Base-by-base conservation (phyloP, 2,329 filamentous ascomycete species). In the Pseudopyrenochaeta lycopersici region DNA sequence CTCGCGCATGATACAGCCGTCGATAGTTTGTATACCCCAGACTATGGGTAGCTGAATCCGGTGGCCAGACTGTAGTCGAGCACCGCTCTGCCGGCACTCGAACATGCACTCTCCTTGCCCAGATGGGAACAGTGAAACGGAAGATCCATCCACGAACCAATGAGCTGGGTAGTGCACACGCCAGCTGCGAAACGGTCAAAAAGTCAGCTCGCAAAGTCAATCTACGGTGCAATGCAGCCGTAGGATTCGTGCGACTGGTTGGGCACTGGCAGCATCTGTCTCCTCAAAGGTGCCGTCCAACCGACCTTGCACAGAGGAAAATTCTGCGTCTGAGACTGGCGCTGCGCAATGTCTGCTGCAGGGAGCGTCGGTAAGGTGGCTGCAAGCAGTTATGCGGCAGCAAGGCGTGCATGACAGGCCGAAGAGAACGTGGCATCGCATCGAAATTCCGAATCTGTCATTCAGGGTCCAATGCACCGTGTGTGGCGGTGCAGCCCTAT, bases 401-500 rank as follows among this genome's bases (percentile, higher is more conserved):
- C 33, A 33, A 39, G 38, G 35, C 21, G 51, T 17, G 43, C 39
- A 48, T 35, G 44, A 33, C 40, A 55, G 36, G 32, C 41, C 27
- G 42, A 30, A 31, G 35, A 43, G 52, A 58, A 56, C 52, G 54
- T 61, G 52, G 55, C 46, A 59, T 59, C 49, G 56, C 56, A 53
- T 59, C 49, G 38, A 45, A 44, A n/a, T 30, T 40, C 52, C 45
- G 20, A 40, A 49, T 44, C 45, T 33, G 52, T 45, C 35, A 53
- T 49, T 49, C 56, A 62, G 59, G 59, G 59, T 60, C 56, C 50
- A 52, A 39, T 29, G 31, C 39, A 30, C 12, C 17, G 42, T 33
- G 31, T 55, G 60, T 62, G 60, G 60, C 60, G 44, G 58, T 63
- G 60, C 60, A 62, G 60, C 60, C 60, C 56, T 63, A 58, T 52